Evolutionary conservation across 371 early-diverging fungal species (phyloP).

Genomic region (Lichtheimia hyalospora): DNA sequence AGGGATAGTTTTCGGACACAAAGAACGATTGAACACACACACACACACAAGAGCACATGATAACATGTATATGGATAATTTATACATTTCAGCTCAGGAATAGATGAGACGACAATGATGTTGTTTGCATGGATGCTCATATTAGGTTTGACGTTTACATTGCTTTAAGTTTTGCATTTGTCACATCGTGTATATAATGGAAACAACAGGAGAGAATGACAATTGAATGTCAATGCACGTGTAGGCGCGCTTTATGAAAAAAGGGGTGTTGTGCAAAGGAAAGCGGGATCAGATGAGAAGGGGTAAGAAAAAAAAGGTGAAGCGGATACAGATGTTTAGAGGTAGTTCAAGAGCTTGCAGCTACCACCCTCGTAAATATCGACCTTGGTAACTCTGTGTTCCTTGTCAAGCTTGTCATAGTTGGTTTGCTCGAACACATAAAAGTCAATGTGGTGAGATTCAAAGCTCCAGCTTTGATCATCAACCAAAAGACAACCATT

Average conservation of each 20-base stretch:
- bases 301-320: not conserved
- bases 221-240: not conserved
- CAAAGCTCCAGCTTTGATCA: constrained; percentile 50
- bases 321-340: constrained; percentile 7
- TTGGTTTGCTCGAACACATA: constrained; percentile 34
- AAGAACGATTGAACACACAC: no score
- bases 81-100: no score
- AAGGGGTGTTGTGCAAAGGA: not conserved
- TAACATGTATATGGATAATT: no score
- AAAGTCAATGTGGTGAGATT: constrained; percentile 41
- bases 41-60: no score
- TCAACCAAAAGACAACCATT: constrained; percentile 52
- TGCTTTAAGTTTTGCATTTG: not conserved
- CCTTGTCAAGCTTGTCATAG: constrained; percentile 32
- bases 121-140: no score
- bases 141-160: not conserved
- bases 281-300: not conserved
- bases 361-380: constrained; percentile 47
- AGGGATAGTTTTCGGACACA: no score
- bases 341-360: constrained; percentile 40
- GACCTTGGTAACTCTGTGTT: constrained; percentile 27
- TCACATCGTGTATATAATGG: no score
- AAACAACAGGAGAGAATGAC: no score
- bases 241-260: not conserved
- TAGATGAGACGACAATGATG: no score